These are phyloP conservation scores for Nakaseomyces sp. DNA, from an alignment of 1,139 yeast genomes.

Conservation along the genomic window DNA sequence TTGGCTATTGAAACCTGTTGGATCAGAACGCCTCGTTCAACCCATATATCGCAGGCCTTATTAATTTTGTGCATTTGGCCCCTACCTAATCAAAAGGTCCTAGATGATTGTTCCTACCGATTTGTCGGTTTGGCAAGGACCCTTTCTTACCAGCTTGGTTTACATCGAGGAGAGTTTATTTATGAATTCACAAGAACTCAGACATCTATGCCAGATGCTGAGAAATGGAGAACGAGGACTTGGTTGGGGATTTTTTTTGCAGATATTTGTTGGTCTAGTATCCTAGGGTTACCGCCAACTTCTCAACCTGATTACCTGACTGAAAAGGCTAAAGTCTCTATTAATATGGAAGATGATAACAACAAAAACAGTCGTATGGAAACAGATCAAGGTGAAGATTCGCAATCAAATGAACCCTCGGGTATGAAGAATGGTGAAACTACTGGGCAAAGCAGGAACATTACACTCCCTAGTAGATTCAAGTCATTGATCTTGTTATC, in stretches of 20 bases:
- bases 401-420: background rate
- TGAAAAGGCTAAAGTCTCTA: slow-evolving; percentile 57
- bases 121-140: slow-evolving; percentile 82
- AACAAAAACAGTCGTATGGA: slow-evolving; percentile 8
- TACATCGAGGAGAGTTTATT: slow-evolving; percentile 86
- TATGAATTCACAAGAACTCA: slow-evolving; percentile 88
- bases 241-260: slow-evolving; percentile 85
- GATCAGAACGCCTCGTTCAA: slow-evolving; percentile 87
- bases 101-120: slow-evolving; percentile 86
- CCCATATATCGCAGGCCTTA: slow-evolving; percentile 86
- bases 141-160: slow-evolving; percentile 78
- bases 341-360: slow-evolving; percentile 14
- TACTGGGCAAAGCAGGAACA: background rate
- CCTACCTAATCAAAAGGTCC: slow-evolving; percentile 80
- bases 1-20: slow-evolving; percentile 89
- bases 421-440: slow-evolving; percentile 1
- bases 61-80: slow-evolving; percentile 86
- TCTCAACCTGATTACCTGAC: slow-evolving; percentile 75
- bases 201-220: slow-evolving; percentile 81
- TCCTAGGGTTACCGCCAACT: slow-evolving; percentile 80
- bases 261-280: slow-evolving; percentile 87
- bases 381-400: background rate
- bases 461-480: slow-evolving; percentile 56
- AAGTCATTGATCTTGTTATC: slow-evolving; percentile 66
- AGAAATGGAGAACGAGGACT: slow-evolving; percentile 87